phyloP scores from a whole-genome alignment of 225 moss, liverwort and hornwort species.

The Ulota crispa region DNA sequence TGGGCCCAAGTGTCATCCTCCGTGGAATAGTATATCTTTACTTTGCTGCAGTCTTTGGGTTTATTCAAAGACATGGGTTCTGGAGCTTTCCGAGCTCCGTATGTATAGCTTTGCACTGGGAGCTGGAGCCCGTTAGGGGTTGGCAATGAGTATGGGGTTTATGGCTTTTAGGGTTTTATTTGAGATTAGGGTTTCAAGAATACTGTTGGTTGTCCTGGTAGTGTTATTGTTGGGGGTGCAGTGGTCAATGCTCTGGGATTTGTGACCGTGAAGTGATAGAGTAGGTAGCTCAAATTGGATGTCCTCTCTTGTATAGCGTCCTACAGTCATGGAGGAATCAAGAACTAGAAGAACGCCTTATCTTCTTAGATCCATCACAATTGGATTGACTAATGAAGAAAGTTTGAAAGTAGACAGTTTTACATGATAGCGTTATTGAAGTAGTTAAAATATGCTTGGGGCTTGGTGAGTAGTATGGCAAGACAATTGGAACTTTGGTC shows the following conservation, averaged over 20 bases:
- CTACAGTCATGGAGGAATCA: too few relatives aligned
- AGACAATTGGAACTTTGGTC: too few relatives aligned
- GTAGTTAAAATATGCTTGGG: too few relatives aligned
- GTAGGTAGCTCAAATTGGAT: too few relatives aligned
- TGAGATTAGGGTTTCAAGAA: background rate
- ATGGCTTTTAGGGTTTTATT: fast-evolving
- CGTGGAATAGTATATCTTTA: constrained; percentile 39
- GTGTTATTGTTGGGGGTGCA: background rate
- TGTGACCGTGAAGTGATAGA: background rate
- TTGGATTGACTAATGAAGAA: too few relatives aligned
- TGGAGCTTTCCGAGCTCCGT: fast-evolving
- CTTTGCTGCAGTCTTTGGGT: constrained; percentile 44
- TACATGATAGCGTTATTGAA: too few relatives aligned
- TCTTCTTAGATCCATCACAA: too few relatives aligned
- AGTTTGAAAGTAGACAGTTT: too few relatives aligned
- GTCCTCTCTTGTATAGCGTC: too few relatives aligned
- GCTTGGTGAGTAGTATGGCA: too few relatives aligned
- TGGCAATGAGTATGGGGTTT: constrained; percentile 3
- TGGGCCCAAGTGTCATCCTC: constrained; percentile 37
- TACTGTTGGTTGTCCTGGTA: background rate
- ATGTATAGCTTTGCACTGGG: background rate
- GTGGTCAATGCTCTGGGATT: background rate
- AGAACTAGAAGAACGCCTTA: too few relatives aligned
- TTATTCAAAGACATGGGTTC: background rate
- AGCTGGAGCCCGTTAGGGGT: background rate